Base-by-base conservation (phyloP, 345 rosid species). In the Heritiera littoralis region DNA sequence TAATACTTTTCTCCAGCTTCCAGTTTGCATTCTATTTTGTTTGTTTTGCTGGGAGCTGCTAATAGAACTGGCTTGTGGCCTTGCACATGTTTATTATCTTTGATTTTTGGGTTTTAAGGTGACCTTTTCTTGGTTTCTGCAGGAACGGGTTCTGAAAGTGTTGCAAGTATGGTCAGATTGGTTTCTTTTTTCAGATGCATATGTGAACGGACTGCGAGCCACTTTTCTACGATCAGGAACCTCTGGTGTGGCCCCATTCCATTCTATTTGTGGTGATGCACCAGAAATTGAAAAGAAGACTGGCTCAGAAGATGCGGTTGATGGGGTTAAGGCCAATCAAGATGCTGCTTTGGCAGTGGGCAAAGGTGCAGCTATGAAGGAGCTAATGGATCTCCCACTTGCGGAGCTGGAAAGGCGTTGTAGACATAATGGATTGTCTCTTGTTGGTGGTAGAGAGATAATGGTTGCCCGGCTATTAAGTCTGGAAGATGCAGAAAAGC, bases 181-280 rank as follows among this genome's bases (percentile, higher is more conserved):
- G 99, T 97, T 97, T 89, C 94, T 97, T 74, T 97, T 97, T 83
- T 94, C 98, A 67, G 99, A 97, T 81, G 99, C 98, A 71, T 97
- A 97, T 85, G 94, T 97, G 70, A 87, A 90, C 80, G 99, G 99
- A 78, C 85, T 97, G 74, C 91, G 98, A 65, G 94, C 99, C 35
- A 94, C 98, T 41, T 97, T 97, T 89, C 94, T 94, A 65, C 92
- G 98, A 55, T 87, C 96, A 55, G 89, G 97, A 81, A 87, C 84
- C 80, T 97, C 97, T 74, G 99, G 98, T 51, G 98, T 97, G 79
- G 81, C 87, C 61, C 88, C 83, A 55, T 97, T 90, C 77, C 98
- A 97, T 89, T 94, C 97, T 75, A 82, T 97, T 67, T 89, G 96
- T 77, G 95, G 96, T 32, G 96, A 94, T 85, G 91, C 93, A n/a